These are phyloP conservation scores for Gossypium lobatum DNA, from an alignment of 441 rosid species.

Conservation along the genomic window DNA sequence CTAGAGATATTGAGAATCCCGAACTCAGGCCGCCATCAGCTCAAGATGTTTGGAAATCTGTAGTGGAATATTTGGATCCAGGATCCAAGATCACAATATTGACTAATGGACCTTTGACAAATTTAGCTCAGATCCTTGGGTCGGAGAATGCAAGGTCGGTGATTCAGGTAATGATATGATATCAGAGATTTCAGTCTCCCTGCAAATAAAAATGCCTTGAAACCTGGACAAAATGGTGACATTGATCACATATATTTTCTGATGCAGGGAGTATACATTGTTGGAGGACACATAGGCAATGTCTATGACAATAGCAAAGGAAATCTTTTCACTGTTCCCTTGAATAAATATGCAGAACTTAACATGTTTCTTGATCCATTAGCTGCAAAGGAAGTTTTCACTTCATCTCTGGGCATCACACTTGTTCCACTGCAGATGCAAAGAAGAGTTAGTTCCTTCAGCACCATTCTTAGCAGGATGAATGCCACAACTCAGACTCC, in stretches of 20 bases:
- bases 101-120: conserved; percentile 84
- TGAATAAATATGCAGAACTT: conserved; percentile 26
- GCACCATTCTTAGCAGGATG: conserved; percentile 11
- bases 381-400: conserved; percentile 25
- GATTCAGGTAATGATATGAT: conserved; percentile 46
- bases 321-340: conserved; percentile 22
- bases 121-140: conserved; percentile 55
- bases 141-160: conserved; percentile 31
- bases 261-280: conserved; percentile 58
- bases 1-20: conserved; percentile 58
- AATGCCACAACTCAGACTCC: conserved; percentile 10
- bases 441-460: conserved; percentile 24
- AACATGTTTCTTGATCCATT: conserved; percentile 33
- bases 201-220: not conserved
- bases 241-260: not conserved
- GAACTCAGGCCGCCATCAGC: conserved; percentile 72
- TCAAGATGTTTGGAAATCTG: conserved; percentile 62
- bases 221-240: not conserved
- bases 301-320: conserved; percentile 16
- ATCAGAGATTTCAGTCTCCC: not conserved
- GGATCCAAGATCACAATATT: conserved; percentile 56
- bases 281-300: conserved; percentile 65
- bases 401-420: conserved; percentile 18
- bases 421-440: conserved; percentile 24
- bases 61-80: conserved; percentile 27